These are phyloP conservation scores for Tuber calosporum DNA, from an alignment of 495 filamentous ascomycete genomes.

Conservation along the genomic window DNA sequence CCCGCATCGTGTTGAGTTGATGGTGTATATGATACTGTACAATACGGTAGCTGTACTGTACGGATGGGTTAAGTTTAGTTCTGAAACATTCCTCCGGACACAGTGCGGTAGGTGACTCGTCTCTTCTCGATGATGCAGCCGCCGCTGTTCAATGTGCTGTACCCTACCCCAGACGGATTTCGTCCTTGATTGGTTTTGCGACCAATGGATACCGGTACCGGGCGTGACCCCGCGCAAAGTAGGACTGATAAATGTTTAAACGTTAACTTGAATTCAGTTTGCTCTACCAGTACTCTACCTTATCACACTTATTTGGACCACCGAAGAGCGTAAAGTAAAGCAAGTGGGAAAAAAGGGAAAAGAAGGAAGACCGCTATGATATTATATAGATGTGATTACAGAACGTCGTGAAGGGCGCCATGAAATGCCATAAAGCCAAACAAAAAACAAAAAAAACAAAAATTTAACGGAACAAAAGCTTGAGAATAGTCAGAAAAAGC, in stretches of 20 bases:
- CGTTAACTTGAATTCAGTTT: not conserved
- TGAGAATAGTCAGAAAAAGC: not conserved
- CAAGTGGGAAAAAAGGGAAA: not conserved
- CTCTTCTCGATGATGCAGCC: not conserved
- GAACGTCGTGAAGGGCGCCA: not conserved
- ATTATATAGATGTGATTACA: constrained; percentile 1
- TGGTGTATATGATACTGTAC: not conserved
- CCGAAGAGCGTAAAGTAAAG: not conserved
- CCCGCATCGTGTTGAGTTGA: not conserved
- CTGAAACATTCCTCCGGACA: not conserved
- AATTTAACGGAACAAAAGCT: not conserved
- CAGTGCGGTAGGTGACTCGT: not conserved
- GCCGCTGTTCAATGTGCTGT: not conserved
- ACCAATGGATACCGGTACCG: not conserved
- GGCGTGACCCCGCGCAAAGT: not conserved
- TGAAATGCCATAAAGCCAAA: not conserved
- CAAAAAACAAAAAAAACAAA: not conserved
- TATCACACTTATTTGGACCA: not conserved
- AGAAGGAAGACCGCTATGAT: not conserved
- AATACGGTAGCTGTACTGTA: too few species aligned
- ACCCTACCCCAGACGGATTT: not conserved
- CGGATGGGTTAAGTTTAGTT: not conserved
- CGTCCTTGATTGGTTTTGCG: not conserved
- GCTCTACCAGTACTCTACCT: not conserved
- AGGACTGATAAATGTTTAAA: not conserved